phyloP scores from a whole-genome alignment of 352 stramenopile species.

The Blastocystis sp. region DNA sequence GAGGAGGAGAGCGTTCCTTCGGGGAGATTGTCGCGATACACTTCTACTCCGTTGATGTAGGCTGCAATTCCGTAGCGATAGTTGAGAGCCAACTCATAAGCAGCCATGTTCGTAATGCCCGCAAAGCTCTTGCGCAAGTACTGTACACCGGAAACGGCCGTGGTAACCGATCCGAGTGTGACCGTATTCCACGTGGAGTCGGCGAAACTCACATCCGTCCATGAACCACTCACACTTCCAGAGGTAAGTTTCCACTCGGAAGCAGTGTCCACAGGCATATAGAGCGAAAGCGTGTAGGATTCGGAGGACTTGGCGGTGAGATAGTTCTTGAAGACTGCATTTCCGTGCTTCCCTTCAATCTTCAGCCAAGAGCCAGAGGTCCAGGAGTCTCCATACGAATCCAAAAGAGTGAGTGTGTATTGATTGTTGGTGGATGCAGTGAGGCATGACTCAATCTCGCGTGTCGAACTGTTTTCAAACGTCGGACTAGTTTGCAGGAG shows the following conservation, averaged over 20 bases:
- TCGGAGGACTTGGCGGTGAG: background rate
- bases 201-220: background rate
- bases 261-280: background rate
- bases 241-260: background rate
- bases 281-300: background rate
- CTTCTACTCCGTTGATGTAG: slow-evolving; percentile 33
- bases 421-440: slow-evolving; percentile 24
- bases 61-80: slow-evolving; percentile 6
- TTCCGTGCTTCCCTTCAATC: background rate
- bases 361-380: background rate
- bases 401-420: background rate
- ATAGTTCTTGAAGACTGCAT: slow-evolving; percentile 28
- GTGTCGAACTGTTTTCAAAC: background rate
- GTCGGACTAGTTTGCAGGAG: background rate
- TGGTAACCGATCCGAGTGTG: background rate
- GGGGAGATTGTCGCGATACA: slow-evolving; percentile 48
- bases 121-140: slow-evolving; percentile 28
- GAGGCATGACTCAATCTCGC: slow-evolving; percentile 5
- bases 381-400: slow-evolving; percentile 51
- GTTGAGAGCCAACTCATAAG: slow-evolving; percentile 25
- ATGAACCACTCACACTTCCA: background rate
- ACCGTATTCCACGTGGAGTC: background rate
- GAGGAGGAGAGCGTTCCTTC: background rate
- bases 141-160: background rate
- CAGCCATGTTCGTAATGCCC: slow-evolving; percentile 32